A percentile compares a stretch with the other conserved stretches of the same genome.
Conservation (phyloP, 805 yeast species). For the Starmera quercuum region DNA sequence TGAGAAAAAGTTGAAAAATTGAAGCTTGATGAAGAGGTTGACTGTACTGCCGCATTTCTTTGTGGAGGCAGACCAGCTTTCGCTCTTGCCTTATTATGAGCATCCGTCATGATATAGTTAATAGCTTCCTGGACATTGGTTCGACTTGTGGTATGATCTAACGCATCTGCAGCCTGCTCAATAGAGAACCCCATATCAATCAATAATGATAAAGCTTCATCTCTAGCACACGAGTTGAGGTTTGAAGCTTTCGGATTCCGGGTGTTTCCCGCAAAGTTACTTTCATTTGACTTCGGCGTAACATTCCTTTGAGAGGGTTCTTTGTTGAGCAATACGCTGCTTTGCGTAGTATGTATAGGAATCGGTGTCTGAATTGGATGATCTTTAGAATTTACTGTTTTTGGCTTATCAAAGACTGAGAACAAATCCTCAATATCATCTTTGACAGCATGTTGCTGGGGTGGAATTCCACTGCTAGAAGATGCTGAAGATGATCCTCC, state of each 20-base stretch:
- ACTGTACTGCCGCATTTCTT: conserved; percentile 5
- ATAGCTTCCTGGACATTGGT: conserved; percentile 59
- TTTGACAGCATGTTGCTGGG: conserved; percentile 1
- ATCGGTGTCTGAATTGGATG: conserved; percentile 1
- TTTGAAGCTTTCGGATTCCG: not conserved
- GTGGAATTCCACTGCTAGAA: not conserved
- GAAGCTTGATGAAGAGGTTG: conserved; percentile 4
- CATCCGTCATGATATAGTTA: conserved; percentile 53
- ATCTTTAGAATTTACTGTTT: conserved; percentile 2
- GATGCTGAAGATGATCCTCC: not conserved
- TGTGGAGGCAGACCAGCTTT: conserved; percentile 15
- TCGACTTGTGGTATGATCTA: conserved; percentile 43
- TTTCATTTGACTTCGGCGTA: not conserved
- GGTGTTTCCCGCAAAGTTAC: not conserved
- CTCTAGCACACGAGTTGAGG: conserved; percentile 21
- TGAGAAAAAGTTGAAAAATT: conserved; percentile 13
- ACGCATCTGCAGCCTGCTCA: conserved; percentile 52
- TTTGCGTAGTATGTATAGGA: not conserved
- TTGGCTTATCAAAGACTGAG: conserved; percentile 21
- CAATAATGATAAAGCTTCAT: conserved; percentile 55
- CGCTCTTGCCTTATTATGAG: conserved; percentile 34
- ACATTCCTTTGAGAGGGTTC: too few species aligned
- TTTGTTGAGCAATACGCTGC: too few species aligned
- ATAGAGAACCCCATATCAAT: conserved; percentile 74
- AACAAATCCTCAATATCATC: conserved; percentile 21